phyloP scores from a whole-genome alignment of 2,329 filamentous ascomycete genomes.

The Leptographium lundbergii region DNA sequence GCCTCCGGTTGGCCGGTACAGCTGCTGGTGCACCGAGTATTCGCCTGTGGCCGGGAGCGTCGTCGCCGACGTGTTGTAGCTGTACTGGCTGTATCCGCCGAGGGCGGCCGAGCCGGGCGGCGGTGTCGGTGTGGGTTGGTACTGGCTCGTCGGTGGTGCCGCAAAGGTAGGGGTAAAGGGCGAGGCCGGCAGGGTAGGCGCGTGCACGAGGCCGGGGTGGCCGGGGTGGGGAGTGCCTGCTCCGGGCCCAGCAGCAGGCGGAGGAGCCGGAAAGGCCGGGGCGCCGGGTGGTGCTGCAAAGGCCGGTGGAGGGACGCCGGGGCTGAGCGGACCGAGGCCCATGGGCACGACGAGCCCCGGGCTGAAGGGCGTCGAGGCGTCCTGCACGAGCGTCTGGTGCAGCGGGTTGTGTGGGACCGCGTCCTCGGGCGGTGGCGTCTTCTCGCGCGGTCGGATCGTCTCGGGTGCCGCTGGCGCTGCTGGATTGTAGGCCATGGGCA shows the following conservation, averaged over 20 bases:
- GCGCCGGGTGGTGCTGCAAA: conserved; percentile 26
- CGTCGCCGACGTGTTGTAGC: conserved; percentile 19
- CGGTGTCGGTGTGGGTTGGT: conserved; percentile 14
- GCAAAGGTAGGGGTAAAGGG: conserved; percentile 7
- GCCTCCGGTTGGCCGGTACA: conserved; percentile 54
- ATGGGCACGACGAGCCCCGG: conserved; percentile 36
- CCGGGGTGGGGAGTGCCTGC: conserved; percentile 17
- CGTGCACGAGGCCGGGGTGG: conserved; percentile 30
- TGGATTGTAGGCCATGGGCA: conserved; percentile 66
- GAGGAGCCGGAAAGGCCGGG: conserved; percentile 28
- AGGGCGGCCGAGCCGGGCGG: conserved; percentile 14
- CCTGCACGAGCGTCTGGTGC: conserved; percentile 42
- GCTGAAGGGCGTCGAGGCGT: conserved; percentile 39
- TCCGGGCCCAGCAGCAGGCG: conserved; percentile 5
- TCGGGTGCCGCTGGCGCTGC: conserved; percentile 66
- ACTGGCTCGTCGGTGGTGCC: not conserved
- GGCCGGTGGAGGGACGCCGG: conserved; percentile 22
- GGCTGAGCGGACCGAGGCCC: conserved; percentile 30
- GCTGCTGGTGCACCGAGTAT: conserved; percentile 54
- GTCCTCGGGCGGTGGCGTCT: conserved; percentile 67
- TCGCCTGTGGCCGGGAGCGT: conserved; percentile 20
- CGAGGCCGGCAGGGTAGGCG: conserved; percentile 36
- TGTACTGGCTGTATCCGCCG: conserved; percentile 45
- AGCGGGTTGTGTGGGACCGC: conserved; percentile 42
- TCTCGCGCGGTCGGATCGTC: conserved; percentile 58